phyloP scores from a whole-genome alignment of 371 early-diverging fungal genomes.

The Mortierella sp. region DNA sequence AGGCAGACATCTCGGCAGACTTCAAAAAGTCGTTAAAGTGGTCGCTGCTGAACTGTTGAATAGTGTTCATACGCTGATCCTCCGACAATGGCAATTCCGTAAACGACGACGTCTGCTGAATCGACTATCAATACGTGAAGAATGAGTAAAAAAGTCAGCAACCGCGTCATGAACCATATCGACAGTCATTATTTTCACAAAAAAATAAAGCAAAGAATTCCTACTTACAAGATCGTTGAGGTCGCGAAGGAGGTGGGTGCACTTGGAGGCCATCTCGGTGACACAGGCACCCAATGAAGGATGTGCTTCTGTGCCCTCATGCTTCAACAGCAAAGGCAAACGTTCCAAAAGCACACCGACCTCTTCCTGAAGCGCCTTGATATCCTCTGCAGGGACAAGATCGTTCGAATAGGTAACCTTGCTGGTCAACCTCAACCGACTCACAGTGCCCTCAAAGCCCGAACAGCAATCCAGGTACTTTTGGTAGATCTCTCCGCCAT shows the following conservation, averaged over 20 bases:
- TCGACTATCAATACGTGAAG: constrained; percentile 18
- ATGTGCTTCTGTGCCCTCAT: not conserved
- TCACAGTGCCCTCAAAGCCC: constrained; percentile 37
- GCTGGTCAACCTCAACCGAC: constrained; percentile 17
- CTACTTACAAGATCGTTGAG: constrained; percentile 36
- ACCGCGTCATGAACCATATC: not conserved
- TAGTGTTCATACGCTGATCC: constrained; percentile 37
- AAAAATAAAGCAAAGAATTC: not conserved
- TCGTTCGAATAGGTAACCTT: constrained; percentile 46
- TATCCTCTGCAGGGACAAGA: constrained; percentile 30
- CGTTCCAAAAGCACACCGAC: constrained; percentile 21
- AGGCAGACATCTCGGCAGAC: constrained; percentile 36
- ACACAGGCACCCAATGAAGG: constrained; percentile 32
- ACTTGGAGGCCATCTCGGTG: constrained; percentile 49
- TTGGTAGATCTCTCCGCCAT: constrained; percentile 53
- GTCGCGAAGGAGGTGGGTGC: constrained; percentile 35
- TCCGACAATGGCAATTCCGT: constrained; percentile 39
- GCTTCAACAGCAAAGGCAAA: constrained; percentile 29
- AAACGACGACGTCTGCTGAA: constrained; percentile 31
- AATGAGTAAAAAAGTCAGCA: constrained; percentile 3
- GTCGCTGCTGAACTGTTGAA: constrained; percentile 52
- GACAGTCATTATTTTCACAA: not conserved
- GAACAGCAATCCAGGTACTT: constrained; percentile 51
- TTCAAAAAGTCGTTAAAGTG: constrained; percentile 53
- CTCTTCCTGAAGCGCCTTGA: constrained; percentile 27